phyloP scores from a whole-genome alignment of 257 asterid genomes.

The Linderniella brevidens region DNA sequence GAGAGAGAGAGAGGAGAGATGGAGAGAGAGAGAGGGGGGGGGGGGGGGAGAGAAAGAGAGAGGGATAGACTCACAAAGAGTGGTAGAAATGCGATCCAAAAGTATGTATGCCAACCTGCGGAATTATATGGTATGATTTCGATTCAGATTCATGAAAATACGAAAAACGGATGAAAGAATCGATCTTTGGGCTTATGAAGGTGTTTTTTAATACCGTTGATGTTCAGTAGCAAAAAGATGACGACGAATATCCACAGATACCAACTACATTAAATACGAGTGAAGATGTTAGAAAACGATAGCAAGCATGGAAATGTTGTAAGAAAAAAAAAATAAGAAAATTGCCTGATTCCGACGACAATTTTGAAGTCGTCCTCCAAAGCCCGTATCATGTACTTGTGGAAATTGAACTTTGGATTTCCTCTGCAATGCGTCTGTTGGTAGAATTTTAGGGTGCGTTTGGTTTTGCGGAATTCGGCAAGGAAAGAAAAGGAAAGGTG shows the following conservation, averaged over 20 bases:
- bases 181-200: too few species aligned
- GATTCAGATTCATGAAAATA: too few species aligned
- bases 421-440: constrained; percentile 77
- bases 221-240: constrained; percentile 66
- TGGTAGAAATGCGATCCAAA: constrained; percentile 90
- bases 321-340: not conserved
- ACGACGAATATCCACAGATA: constrained; percentile 84
- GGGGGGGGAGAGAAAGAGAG: too few species aligned
- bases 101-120: constrained; percentile 96
- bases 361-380: constrained; percentile 83
- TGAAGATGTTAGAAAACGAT: constrained; percentile 1
- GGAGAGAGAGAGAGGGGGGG: too few species aligned
- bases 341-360: constrained; percentile 95
- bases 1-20: too few species aligned
- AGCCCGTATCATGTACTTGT: constrained; percentile 96
- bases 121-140: not conserved
- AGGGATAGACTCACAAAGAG: constrained; percentile 42
- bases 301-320: not conserved
- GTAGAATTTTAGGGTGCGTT: constrained; percentile 3
- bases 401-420: constrained; percentile 84
- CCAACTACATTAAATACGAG: constrained; percentile 59
- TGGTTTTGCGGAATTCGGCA: too few species aligned
- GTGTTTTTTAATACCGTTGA: constrained; percentile 53
- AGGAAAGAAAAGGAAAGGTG: too few species aligned
- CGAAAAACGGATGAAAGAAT: too few species aligned